These are phyloP conservation scores for Manihot esculenta DNA, from an alignment of 441 rosid genomes.

Conservation along the genomic window DNA sequence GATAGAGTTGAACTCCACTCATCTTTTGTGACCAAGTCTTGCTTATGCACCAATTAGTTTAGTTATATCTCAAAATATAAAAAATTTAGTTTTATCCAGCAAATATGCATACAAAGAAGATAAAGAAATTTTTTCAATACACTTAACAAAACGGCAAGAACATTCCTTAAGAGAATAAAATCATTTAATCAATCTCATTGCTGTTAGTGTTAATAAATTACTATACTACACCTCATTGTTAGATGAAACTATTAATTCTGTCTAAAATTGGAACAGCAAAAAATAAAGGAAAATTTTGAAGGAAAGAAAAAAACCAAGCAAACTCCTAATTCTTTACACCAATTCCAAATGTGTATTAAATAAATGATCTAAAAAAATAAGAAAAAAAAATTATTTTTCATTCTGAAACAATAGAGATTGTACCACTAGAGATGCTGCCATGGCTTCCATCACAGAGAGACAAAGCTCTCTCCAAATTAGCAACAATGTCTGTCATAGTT, in stretches of 20 bases:
- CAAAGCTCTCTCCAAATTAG: not conserved
- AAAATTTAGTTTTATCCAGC: no score
- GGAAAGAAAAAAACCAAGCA: not conserved
- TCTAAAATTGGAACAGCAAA: not conserved
- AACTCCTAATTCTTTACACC: slow-evolving; percentile 37
- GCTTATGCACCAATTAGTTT: no score
- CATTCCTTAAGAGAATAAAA: not conserved
- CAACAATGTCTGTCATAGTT: not conserved
- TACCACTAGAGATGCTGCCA: slow-evolving; percentile 69
- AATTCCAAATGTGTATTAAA: slow-evolving; percentile 21
- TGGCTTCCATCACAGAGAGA: slow-evolving; percentile 37
- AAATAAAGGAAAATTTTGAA: no score
- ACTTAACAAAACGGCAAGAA: slow-evolving; percentile 2
- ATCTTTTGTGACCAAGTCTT: no score
- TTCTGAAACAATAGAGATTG: slow-evolving; percentile 59
- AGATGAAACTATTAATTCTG: slow-evolving; percentile 24
- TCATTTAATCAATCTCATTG: slow-evolving; percentile 32
- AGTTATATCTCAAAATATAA: no score
- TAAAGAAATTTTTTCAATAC: no score
- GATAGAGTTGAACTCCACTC: no score
- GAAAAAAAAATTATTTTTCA: slow-evolving; percentile 26
- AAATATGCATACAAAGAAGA: no score
- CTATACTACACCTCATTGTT: slow-evolving; percentile 43
- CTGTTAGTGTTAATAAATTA: slow-evolving; percentile 30
- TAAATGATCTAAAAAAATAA: slow-evolving; percentile 14